phyloP scores from a whole-genome alignment of 2,329 filamentous ascomycete species.

The Fusarium tricinctum region DNA sequence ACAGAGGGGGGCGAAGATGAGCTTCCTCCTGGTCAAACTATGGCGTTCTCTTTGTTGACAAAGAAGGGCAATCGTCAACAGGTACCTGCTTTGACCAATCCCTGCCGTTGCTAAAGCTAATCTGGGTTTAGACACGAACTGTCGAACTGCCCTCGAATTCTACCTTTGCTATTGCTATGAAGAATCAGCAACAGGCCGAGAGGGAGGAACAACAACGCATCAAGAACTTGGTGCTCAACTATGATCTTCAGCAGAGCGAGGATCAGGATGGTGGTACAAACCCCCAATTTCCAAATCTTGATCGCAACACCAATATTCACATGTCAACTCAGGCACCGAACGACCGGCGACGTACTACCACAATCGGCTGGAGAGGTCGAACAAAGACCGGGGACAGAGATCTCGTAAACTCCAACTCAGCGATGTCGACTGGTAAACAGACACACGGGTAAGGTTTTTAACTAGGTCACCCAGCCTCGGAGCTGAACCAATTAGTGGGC shows the following conservation, averaged over 20 bases:
- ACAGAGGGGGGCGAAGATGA: slow-evolving; percentile 49
- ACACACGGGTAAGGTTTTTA: slow-evolving; percentile 32
- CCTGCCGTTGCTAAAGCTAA: slow-evolving; percentile 6
- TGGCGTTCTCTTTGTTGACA: slow-evolving; percentile 96
- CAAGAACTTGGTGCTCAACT: slow-evolving; percentile 97
- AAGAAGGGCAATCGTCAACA: slow-evolving; percentile 97
- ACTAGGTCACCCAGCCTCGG: slow-evolving; percentile 30
- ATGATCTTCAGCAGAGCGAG: slow-evolving; percentile 89
- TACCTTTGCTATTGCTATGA: slow-evolving; percentile 95
- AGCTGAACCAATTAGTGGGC: slow-evolving; percentile 17
- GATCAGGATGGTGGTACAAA: slow-evolving; percentile 77
- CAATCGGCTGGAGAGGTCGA: slow-evolving; percentile 69
- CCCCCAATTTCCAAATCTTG: slow-evolving; percentile 27
- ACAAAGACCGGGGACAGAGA: slow-evolving; percentile 80
- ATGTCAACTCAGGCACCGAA: slow-evolving; percentile 63
- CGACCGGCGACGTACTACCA: slow-evolving; percentile 63
- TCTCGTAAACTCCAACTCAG: slow-evolving; percentile 92
- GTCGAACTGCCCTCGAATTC: slow-evolving; percentile 93
- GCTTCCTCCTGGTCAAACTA: slow-evolving; percentile 67
- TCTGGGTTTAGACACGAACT: slow-evolving; percentile 78
- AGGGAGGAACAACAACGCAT: slow-evolving; percentile 97
- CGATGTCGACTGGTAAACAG: slow-evolving; percentile 92
- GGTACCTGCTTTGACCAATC: slow-evolving; percentile 61
- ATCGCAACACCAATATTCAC: slow-evolving; percentile 63
- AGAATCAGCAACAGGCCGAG: slow-evolving; percentile 93